Conservation (phyloP, 768 basidiomycete species). For the Macrolepiota fuliginosa region DNA sequence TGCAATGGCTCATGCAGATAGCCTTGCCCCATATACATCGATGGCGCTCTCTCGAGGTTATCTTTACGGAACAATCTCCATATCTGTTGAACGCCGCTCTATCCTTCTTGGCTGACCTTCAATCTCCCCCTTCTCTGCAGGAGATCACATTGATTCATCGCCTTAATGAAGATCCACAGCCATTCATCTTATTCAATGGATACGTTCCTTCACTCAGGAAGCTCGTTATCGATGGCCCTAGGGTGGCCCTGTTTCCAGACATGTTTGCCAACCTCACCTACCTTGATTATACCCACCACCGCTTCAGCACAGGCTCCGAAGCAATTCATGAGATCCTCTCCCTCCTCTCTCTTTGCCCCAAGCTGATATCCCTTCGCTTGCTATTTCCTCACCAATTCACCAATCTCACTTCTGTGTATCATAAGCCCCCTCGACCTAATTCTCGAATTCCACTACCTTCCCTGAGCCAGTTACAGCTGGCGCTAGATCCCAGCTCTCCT, state of each 20-base stretch:
- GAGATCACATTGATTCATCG: conserved; percentile 48
- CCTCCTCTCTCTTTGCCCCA: conserved; percentile 53
- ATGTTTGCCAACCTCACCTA: conserved; percentile 60
- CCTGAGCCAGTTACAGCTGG: conserved; percentile 46
- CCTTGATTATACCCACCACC: conserved; percentile 73
- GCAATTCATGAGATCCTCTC: conserved; percentile 56
- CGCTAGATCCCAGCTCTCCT: conserved; percentile 39
- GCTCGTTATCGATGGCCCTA: conserved; percentile 61
- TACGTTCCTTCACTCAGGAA: conserved; percentile 54
- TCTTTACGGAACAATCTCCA: conserved; percentile 53
- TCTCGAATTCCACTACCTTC: conserved; percentile 39
- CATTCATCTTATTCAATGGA: conserved; percentile 63
- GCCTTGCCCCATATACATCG: conserved; percentile 49
- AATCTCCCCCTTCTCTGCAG: conserved; percentile 10
- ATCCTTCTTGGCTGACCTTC: conserved; percentile 51
- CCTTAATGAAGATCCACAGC: conserved; percentile 66
- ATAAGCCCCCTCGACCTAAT: conserved; percentile 27
- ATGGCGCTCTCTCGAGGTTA: conserved; percentile 62
- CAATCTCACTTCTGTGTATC: conserved; percentile 13
- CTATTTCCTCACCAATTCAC: conserved; percentile 39
- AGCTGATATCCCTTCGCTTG: conserved; percentile 52
- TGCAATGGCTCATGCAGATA: conserved; percentile 63
- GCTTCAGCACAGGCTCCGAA: conserved; percentile 56
- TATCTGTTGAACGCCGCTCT: conserved; percentile 70
- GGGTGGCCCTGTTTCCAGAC: conserved; percentile 59